Evolutionary conservation across 768 basidiomycete species (phyloP), one percentile per base, ranked within the genome.

Genomic region (Pisolithus marmoratus): DNA sequence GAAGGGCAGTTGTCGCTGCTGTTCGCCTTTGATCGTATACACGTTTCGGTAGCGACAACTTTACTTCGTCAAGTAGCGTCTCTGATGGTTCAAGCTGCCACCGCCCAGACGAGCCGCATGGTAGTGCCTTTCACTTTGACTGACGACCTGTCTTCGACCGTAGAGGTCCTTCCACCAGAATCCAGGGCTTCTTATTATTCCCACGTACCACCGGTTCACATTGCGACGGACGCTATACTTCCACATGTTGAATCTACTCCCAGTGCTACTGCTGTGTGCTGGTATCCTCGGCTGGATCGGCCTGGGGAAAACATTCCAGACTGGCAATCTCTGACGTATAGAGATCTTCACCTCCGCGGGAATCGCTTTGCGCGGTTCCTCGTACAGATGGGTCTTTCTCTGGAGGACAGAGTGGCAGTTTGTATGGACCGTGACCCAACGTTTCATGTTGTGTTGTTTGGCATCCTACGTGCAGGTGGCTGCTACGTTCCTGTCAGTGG

Each of bases 401-500:
- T 43, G 15, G 73, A 73, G 51, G 73, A 74, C 49, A 69, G 70
- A 22, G 72, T 79, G 4, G 74, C 75, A 20, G 65, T 79, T 44
- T 79, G 76, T 52, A 69, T 74, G 64, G 62, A 68, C 48, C 72
- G 78, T 19, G 65, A 74, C 48, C 55, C 72, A 15, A 49, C 60
- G 43, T 79, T 75, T 54, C 74, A 79, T 49, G 56, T 71, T 20
- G 66, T 70, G 2, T 62, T 77, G 53, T 66, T 76, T 49, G 78
- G 71, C 7, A 68, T 77, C 27, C 64, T 77, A 55, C 74, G 72
- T 34, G 73, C 77, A 22, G 78, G 78, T 38, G 77, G 70, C 38
- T 77, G 78, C 47, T 79, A 79, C 60, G 78, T 79, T 46, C 75
- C 78, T 11, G 78, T 78, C 8, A 42, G 59, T 54, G 17, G 19